Evolutionary conservation across 495 filamentous ascomycete genomes (phyloP).

Genomic region (Penicillium arizonense): DNA sequence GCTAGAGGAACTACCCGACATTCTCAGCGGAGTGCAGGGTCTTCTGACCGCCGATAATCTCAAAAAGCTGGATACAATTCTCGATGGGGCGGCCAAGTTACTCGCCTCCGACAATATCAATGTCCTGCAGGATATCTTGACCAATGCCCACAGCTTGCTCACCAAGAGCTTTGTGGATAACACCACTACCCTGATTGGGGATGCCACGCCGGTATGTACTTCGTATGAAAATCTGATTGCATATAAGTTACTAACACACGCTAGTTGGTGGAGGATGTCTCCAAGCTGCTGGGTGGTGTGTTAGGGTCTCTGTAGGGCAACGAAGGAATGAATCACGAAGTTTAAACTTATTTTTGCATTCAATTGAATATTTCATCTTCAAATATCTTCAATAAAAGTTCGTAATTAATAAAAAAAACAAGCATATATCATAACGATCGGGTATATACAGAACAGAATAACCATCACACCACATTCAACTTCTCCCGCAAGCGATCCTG

Average conservation of each 20-base stretch:
- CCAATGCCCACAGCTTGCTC: constrained; percentile 32
- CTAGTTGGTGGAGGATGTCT: constrained; percentile 34
- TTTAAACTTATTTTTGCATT: not conserved
- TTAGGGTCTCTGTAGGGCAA: constrained; percentile 21
- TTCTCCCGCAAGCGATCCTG: constrained; percentile 27
- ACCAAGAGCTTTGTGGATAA: constrained; percentile 40
- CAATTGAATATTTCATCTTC: not conserved
- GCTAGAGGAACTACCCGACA: constrained; percentile 23
- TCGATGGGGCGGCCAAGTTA: constrained; percentile 32
- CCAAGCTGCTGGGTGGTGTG: constrained; percentile 32
- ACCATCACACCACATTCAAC: constrained; percentile 27
- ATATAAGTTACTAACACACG: not conserved
- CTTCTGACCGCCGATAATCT: constrained; percentile 38
- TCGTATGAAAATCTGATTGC: not conserved
- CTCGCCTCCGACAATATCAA: constrained; percentile 29
- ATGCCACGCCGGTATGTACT: constrained; percentile 50
- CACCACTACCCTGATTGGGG: constrained; percentile 48
- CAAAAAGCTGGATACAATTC: constrained; percentile 42
- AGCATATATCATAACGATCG: constrained; percentile 4
- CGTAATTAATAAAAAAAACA: not conserved
- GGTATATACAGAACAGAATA: constrained; percentile 2
- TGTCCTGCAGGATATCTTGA: constrained; percentile 30
- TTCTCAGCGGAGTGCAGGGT: constrained; percentile 24
- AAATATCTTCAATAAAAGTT: not conserved
- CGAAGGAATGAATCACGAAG: constrained; percentile 4